These are phyloP conservation scores for Agaricus blazei DNA, from an alignment of 768 basidiomycete species.

Conservation along the genomic window DNA sequence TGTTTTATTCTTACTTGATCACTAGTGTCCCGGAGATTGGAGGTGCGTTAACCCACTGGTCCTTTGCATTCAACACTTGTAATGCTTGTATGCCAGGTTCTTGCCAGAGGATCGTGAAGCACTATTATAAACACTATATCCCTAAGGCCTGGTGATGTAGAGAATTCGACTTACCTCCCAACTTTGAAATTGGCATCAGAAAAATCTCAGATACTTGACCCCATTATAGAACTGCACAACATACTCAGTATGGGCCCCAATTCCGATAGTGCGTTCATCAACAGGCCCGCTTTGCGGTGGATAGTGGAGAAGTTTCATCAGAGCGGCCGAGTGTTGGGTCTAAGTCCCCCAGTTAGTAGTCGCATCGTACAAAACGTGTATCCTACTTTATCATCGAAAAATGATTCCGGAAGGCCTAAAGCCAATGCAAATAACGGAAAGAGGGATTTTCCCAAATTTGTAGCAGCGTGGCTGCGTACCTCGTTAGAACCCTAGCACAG, in stretches of 20 bases:
- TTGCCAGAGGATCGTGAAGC: conserved; percentile 87
- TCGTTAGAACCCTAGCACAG: neutral
- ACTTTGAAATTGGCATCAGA: conserved; percentile 16
- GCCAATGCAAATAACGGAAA: conserved; percentile 88
- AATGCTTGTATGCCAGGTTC: conserved; percentile 68
- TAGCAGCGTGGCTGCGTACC: conserved; percentile 28
- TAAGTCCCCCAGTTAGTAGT: conserved; percentile 19
- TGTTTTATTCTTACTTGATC: conserved; percentile 56
- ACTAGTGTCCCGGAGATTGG: conserved; percentile 80
- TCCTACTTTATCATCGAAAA: conserved; percentile 76
- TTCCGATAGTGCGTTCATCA: conserved; percentile 70
- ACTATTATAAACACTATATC: conserved; percentile 32
- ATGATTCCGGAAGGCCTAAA: conserved; percentile 64
- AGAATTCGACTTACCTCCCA: conserved; percentile 31
- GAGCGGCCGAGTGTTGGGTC: conserved; percentile 74
- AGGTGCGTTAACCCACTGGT: conserved; percentile 78
- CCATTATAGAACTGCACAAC: conserved; percentile 11
- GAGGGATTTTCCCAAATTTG: conserved; percentile 49
- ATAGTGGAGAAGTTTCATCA: conserved; percentile 79
- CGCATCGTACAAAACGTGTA: neutral
- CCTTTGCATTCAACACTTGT: conserved; percentile 74
- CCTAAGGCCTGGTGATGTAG: neutral
- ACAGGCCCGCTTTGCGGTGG: conserved; percentile 62
- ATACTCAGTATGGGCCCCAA: conserved; percentile 80
- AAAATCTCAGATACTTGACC: neutral